Conservation (phyloP, 129 eudicot species). For the Saussurea involucrata region DNA sequence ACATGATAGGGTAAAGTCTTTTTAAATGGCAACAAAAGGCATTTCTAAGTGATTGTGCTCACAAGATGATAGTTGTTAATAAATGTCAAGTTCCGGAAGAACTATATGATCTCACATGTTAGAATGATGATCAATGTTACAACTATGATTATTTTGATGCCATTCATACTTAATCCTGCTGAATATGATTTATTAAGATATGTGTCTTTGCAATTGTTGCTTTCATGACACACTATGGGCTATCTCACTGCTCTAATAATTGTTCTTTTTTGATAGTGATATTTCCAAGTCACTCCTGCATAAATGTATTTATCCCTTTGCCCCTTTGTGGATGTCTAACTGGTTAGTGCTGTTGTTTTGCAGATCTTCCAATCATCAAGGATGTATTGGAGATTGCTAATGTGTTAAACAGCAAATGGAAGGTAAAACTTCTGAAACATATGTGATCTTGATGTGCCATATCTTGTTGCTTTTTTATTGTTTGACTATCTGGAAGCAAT, state of each 20-base stretch:
- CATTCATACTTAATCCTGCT: not conserved
- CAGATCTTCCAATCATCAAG: constrained; percentile 84
- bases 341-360: not conserved
- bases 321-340: not conserved
- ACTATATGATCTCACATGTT: not conserved
- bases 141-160: not conserved
- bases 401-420: constrained; percentile 81
- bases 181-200: not conserved
- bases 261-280: not conserved
- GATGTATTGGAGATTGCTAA: constrained; percentile 66
- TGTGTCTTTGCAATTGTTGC: not conserved
- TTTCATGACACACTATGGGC: not conserved
- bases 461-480: not conserved
- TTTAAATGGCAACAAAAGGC: not conserved
- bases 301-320: not conserved
- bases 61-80: not conserved
- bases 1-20: not conserved
- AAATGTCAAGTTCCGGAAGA: not conserved
- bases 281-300: not conserved
- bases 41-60: not conserved
- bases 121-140: not conserved
- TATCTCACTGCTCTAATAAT: not conserved
- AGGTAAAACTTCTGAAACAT: constrained; percentile 46
- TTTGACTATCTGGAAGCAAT: not conserved
- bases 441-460: not conserved